phyloP scores from a whole-genome alignment of 1,284 basidiomycete species.

The Sanghuangporus weigelae region DNA sequence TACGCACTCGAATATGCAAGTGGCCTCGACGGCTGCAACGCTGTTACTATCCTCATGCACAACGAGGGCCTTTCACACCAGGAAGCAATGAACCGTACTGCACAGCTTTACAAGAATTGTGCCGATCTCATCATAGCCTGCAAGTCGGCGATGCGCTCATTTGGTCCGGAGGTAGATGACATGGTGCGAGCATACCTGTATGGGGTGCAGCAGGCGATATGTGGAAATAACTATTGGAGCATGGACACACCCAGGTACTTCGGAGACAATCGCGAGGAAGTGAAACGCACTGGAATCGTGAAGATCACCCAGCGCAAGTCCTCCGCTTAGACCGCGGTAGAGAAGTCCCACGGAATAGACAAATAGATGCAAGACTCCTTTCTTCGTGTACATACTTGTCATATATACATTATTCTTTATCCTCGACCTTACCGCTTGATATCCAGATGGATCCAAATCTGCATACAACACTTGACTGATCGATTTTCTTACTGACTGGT shows the following conservation, averaged over 20 bases:
- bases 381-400: too few relatives aligned
- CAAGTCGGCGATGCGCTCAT: not conserved
- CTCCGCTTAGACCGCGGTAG: not conserved
- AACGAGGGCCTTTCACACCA: conserved; percentile 46
- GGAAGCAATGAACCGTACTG: conserved; percentile 53
- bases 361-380: not conserved
- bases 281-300: not conserved
- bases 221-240: not conserved
- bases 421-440: too few relatives aligned
- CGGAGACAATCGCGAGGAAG: conserved; percentile 35
- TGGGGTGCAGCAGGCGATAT: not conserved
- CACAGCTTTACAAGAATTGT: conserved; percentile 50
- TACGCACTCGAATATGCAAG: conserved; percentile 69
- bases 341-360: not conserved
- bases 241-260: conserved; percentile 29
- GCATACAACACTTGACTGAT: too few relatives aligned
- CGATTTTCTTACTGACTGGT: not conserved
- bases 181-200: not conserved
- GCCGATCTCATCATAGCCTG: conserved; percentile 44
- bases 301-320: not conserved
- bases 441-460: too few relatives aligned
- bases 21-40: conserved; percentile 54
- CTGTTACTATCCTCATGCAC: conserved; percentile 62
- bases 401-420: too few relatives aligned
- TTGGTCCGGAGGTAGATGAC: not conserved